Base-by-base conservation (phyloP, 2,329 filamentous ascomycete genomes). In the Knufia fluminis region DNA sequence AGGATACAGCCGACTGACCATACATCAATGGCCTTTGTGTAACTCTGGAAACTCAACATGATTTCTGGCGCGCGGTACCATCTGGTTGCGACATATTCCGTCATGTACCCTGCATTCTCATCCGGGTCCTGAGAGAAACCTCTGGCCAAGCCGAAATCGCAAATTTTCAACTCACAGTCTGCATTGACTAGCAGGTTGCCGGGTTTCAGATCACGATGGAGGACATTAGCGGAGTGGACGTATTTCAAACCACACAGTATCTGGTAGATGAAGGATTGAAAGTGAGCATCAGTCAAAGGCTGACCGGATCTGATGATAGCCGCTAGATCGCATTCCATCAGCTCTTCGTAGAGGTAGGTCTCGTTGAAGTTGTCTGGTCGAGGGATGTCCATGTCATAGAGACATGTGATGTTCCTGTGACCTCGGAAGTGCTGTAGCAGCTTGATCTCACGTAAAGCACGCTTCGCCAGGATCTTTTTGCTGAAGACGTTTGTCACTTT, bases 401-500 rank as follows among this genome's bases (percentile, higher is more conserved):
- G 77, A 70, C 92, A 98, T 65, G 92, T 97, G 68, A 98, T 98
- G 68, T 91, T 91, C 63, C 86, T 83, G 64, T 91, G 86, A 47
- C 86, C 86, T 62, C 92, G 80, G 74, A 98, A 98, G 71, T 98
- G 92, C 74, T 97, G 91, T 57, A 98, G 77, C 60, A 98, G 79
- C 79, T 97, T 98, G 72, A 98, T 97, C 74, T 98, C 92, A 69
- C 92, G 83, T 75, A 98, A 71, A 44, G 92, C 92, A 64, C 92
- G 86, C 82, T 98, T 98, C 62, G 92, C 92, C 59, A 98, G 78
- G 61, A 98, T 98, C 81, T 97, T 97, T 75, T 98, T 98, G 79
- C 89, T 96, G 72, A 98, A 98, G 62, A 98, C 91, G 85, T 98
- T 98, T 74, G 92, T 98, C 67, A 98, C 88, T 73, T 98, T 98